phyloP scores from a whole-genome alignment of 805 yeast genomes.

The Cyberlindnera lachancei region DNA sequence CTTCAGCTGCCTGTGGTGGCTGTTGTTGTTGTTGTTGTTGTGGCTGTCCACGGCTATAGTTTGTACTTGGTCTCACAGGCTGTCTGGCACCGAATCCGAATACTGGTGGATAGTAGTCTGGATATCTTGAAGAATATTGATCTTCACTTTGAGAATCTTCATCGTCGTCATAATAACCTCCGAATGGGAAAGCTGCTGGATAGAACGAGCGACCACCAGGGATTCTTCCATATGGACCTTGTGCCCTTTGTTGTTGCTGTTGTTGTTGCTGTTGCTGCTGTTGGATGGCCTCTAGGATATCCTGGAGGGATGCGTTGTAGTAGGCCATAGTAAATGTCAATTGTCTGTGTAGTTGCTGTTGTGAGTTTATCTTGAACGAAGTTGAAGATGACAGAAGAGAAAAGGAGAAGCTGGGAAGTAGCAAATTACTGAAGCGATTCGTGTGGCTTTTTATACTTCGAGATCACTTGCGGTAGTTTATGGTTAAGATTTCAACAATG shows the following conservation, averaged over 20 bases:
- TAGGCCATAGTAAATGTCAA: too few relatives aligned
- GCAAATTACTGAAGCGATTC: too few relatives aligned
- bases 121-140: slow-evolving; percentile 12
- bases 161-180: slow-evolving; percentile 12
- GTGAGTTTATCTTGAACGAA: too few relatives aligned
- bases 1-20: neutral
- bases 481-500: too few relatives aligned
- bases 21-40: slow-evolving; percentile 2
- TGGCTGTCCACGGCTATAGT: slow-evolving; percentile 1
- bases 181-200: slow-evolving; percentile 7
- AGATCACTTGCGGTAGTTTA: too few relatives aligned
- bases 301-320: slow-evolving; percentile 17
- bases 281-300: slow-evolving; percentile 16
- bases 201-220: neutral
- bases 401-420: too few relatives aligned
- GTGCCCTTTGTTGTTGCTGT: neutral
- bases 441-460: too few relatives aligned
- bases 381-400: too few relatives aligned
- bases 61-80: slow-evolving; percentile 4
- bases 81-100: slow-evolving; percentile 6
- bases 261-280: slow-evolving; percentile 4
- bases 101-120: slow-evolving; percentile 11
- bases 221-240: slow-evolving; percentile 2
- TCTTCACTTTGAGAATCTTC: slow-evolving; percentile 16
- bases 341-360: too few relatives aligned